These are phyloP conservation scores for Alternaria viburni DNA, from an alignment of 2,329 filamentous ascomycete species.

Conservation along the genomic window DNA sequence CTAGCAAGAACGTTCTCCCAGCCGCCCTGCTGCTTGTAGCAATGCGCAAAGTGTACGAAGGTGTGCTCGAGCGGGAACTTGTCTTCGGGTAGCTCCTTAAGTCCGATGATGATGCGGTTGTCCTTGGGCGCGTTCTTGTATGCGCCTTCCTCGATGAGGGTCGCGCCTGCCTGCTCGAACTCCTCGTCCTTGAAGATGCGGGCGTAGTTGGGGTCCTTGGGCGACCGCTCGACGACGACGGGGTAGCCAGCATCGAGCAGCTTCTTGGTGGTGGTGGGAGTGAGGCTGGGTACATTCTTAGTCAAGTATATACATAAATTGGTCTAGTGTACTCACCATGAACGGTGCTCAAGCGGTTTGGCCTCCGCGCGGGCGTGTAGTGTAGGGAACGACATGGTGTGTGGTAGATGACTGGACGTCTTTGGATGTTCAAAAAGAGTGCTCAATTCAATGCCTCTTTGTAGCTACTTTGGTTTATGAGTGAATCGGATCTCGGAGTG, in stretches of 20 bases:
- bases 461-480: no score
- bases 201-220: slow-evolving; percentile 45
- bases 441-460: not conserved
- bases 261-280: slow-evolving; percentile 49
- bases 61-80: slow-evolving; percentile 49
- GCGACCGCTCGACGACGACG: slow-evolving; percentile 49
- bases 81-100: slow-evolving; percentile 51
- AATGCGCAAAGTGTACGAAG: slow-evolving; percentile 52
- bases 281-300: slow-evolving; percentile 26
- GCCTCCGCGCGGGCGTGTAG: slow-evolving; percentile 52
- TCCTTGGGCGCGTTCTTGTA: slow-evolving; percentile 49
- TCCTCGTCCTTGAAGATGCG: slow-evolving; percentile 53
- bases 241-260: slow-evolving; percentile 51
- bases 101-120: slow-evolving; percentile 48
- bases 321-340: slow-evolving; percentile 15
- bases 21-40: slow-evolving; percentile 52
- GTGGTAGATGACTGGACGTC: not conserved
- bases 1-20: slow-evolving; percentile 82
- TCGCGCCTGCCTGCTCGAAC: slow-evolving; percentile 48
- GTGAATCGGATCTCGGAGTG: slow-evolving; percentile 28
- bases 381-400: slow-evolving; percentile 44
- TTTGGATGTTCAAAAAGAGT: not conserved
- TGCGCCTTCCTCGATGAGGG: slow-evolving; percentile 45
- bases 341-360: slow-evolving; percentile 51
- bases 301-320: not conserved